A percentile compares a stretch with the other conserved stretches of the same genome.
phyloP scores from a whole-genome alignment of 1,139 yeast species.

The Diutina catenulata region DNA sequence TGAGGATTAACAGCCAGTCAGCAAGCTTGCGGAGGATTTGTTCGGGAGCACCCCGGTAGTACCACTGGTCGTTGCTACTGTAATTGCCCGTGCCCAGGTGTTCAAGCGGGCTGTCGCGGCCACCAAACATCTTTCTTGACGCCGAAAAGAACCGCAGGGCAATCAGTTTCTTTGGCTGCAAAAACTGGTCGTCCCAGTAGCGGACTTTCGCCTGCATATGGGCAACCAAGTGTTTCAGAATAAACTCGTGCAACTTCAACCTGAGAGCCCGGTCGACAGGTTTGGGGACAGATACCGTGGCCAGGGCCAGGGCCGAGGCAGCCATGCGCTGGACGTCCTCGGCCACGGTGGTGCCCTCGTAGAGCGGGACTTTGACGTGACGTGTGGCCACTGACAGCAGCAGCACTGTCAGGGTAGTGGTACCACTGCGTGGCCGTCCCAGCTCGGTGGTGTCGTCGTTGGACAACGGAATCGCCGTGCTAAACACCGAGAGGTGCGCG shows the following conservation, averaged over 20 bases:
- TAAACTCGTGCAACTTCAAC: constrained; percentile 37
- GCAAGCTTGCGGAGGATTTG: constrained; percentile 73
- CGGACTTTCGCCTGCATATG: constrained; percentile 69
- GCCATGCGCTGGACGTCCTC: constrained; percentile 42
- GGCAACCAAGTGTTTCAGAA: constrained; percentile 51
- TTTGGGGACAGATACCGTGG: constrained; percentile 17
- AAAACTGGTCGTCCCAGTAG: constrained; percentile 67
- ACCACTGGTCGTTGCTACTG: constrained; percentile 39
- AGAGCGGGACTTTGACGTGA: constrained; percentile 11
- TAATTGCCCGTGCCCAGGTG: constrained; percentile 15
- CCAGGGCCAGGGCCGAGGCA: constrained; percentile 17
- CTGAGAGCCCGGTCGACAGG: constrained; percentile 30
- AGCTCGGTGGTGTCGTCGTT: not conserved
- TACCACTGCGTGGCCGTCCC: not conserved
- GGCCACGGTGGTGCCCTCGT: constrained; percentile 39
- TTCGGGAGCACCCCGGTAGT: constrained; percentile 55
- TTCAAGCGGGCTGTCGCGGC: no score
- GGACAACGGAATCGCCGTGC: constrained; percentile 18
- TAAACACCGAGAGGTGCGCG: constrained; percentile 15
- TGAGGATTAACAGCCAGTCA: constrained; percentile 82
- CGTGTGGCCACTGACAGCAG: constrained; percentile 6
- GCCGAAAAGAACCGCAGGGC: constrained; percentile 66
- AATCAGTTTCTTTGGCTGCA: constrained; percentile 58
- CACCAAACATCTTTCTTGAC: constrained; percentile 43
- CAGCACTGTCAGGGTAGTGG: not conserved